Evolutionary conservation across 2,329 filamentous ascomycete genomes (phyloP).

Genomic region (Epichloe sp.): DNA sequence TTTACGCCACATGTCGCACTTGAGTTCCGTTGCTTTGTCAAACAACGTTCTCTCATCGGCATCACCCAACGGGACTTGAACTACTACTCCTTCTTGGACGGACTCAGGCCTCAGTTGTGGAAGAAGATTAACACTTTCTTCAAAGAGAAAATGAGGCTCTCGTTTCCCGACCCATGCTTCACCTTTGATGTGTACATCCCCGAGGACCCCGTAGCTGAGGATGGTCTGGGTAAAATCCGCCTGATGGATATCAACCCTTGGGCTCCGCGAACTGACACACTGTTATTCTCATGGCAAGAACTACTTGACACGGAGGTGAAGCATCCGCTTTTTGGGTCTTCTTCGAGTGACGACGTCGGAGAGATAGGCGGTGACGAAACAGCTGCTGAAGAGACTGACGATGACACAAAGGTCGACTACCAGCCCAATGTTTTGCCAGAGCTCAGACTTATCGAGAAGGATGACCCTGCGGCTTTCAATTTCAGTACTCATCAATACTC

Average conservation of each 20-base stretch:
- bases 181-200: conserved; percentile 90
- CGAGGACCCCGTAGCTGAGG: conserved; percentile 38
- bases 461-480: conserved; percentile 79
- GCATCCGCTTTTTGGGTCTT: conserved; percentile 38
- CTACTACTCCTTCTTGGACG: conserved; percentile 67
- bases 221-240: conserved; percentile 60
- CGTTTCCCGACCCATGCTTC: conserved; percentile 75
- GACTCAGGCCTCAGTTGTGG: conserved; percentile 51
- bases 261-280: conserved; percentile 75
- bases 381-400: conserved; percentile 25
- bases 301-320: conserved; percentile 59
- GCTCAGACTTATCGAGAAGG: conserved; percentile 66
- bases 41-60: conserved; percentile 64
- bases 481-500: conserved; percentile 82
- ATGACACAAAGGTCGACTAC: conserved; percentile 30
- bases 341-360: conserved; percentile 17
- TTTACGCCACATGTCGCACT: conserved; percentile 80
- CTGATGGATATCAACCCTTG: conserved; percentile 93
- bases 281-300: conserved; percentile 85
- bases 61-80: conserved; percentile 85
- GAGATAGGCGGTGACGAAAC: conserved; percentile 21
- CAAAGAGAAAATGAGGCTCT: conserved; percentile 54
- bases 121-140: conserved; percentile 68
- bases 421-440: conserved; percentile 56
- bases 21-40: conserved; percentile 93